Conservation (phyloP, 257 asterid species). For the Cruciata laevipes region DNA sequence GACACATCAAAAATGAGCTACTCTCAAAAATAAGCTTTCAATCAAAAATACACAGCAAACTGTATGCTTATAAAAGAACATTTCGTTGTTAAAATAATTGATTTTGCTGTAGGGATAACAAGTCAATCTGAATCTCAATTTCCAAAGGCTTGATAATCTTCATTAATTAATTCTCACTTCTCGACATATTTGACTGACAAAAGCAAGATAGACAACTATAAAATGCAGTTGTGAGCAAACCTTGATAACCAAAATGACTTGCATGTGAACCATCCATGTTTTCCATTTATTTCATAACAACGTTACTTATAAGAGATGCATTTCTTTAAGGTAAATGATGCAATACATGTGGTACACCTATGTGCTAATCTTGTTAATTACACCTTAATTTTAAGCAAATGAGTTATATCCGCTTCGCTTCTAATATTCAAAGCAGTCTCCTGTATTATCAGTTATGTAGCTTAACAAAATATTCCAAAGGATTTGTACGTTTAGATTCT, state of each 20-base stretch:
- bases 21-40: not conserved
- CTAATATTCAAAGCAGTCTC: not conserved
- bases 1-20: not conserved
- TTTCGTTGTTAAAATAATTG: not conserved
- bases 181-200: not conserved
- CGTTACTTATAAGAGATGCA: not conserved
- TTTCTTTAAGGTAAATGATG: not conserved
- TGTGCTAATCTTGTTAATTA: not conserved
- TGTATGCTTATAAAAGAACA: not conserved
- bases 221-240: not conserved
- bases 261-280: not conserved
- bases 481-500: not conserved
- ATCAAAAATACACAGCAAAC: not conserved
- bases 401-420: conserved; percentile 3
- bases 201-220: not conserved
- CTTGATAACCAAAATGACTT: not conserved
- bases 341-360: not conserved
- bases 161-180: not conserved
- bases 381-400: not conserved
- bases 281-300: not conserved
- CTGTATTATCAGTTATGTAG: not conserved
- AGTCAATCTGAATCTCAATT: not conserved
- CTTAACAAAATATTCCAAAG: not conserved
- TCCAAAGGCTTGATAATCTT: not conserved
- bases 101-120: not conserved